Conservation (phyloP, 306 rosid genomes). For the Carpinus viminea region DNA sequence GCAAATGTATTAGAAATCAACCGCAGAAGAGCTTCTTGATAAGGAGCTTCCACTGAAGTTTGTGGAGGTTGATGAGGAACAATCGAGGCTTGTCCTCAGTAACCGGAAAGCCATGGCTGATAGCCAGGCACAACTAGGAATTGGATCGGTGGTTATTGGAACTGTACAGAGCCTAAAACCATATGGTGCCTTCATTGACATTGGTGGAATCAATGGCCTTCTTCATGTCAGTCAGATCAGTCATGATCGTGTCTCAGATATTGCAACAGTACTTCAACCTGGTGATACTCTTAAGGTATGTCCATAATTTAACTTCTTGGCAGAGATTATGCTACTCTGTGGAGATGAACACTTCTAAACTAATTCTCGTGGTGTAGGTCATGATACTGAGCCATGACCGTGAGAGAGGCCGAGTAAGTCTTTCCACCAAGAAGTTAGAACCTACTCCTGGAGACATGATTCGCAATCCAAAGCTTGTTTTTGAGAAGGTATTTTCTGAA, state of each 20-base stretch:
- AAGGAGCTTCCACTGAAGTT: constrained; percentile 90
- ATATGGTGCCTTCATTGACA: constrained; percentile 93
- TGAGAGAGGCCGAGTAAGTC: constrained; percentile 92
- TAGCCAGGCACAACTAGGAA: constrained; percentile 94
- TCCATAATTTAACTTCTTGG: constrained; percentile 14
- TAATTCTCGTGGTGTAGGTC: constrained; percentile 57
- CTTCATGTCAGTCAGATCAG: constrained; percentile 99
- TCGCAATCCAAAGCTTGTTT: constrained; percentile 91
- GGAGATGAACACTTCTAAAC: constrained; percentile 13
- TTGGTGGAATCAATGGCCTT: constrained; percentile 97
- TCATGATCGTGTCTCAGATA: constrained; percentile 89
- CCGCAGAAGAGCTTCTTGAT: constrained; percentile 86
- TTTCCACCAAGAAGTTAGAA: constrained; percentile 93
- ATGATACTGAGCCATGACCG: constrained; percentile 96
- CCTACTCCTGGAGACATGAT: constrained; percentile 99
- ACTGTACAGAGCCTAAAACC: constrained; percentile 92
- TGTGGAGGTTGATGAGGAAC: constrained; percentile 97
- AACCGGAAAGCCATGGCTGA: constrained; percentile 97
- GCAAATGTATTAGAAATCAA: constrained; percentile 49
- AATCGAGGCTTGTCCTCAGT: constrained; percentile 85
- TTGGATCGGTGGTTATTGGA: constrained; percentile 94
- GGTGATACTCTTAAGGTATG: constrained; percentile 92
- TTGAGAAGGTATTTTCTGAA: constrained; percentile 80
- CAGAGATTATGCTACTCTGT: constrained; percentile 10
- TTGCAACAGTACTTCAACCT: constrained; percentile 88